Evolutionary conservation across 2,329 filamentous ascomycete genomes (phyloP), one percentile per base, ranked within the genome.

Genomic region (Pseudohalonectria lignicola): DNA sequence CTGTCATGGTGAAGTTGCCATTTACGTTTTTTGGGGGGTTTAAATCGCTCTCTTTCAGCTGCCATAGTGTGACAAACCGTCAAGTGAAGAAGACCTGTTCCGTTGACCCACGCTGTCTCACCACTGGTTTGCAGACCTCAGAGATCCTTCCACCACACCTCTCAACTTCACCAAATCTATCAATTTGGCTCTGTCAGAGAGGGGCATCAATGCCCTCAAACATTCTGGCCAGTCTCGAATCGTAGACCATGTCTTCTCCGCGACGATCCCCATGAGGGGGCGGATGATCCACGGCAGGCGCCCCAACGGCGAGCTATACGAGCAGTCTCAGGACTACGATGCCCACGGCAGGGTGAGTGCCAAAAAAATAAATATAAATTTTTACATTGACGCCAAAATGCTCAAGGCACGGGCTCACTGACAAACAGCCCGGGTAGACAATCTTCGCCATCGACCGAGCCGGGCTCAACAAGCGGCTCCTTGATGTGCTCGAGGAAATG

Each of bases 161-260:
- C 69, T 96, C 43, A 95, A 95, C 60, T 95, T 95, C 55, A 94
- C 88, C 43, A 94, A 87, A 58, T 96, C 92, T n/a, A 98, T 98
- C 66, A 98, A 98, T 54, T 65, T 98, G 39, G 90, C 92, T 17
- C 69, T 98, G 1, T 96, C 92, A 0, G 88, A 96, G 56, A 79
- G 92, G 41, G 92, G 92, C 23, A 88, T 96, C 56, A 84, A 92
- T 57, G 85, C 90, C 17, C 80, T 98, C 61, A 74, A 75, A 37
- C 67, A 83, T 49, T 76, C 84, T 2, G 74, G 76, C 19, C 72
- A 79, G 23, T 62, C 75, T 3, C 71, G 68, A 3, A 71, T 96
- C 26, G 65, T 94, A 23, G 71, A 88, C 11, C 69, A 78, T 48
- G 76, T 96, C 23, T 69, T 94, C 50, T 66, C 65, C 1, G 76